phyloP scores from a whole-genome alignment of 129 eudicot species.

The Arctium minus region DNA sequence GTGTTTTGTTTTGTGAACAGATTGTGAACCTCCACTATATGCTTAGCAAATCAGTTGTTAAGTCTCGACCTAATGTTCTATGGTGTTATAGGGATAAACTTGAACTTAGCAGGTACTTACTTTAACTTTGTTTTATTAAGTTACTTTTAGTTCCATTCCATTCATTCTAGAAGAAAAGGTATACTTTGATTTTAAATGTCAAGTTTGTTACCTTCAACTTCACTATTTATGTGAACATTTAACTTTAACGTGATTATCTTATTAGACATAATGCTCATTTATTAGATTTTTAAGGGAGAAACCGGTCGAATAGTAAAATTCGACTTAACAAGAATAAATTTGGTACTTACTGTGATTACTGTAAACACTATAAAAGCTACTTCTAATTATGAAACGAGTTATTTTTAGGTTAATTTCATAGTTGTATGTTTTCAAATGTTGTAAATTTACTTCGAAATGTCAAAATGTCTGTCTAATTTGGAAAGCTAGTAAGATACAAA shows the following conservation, averaged over 20 bases:
- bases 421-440: not conserved
- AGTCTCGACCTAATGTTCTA: constrained; percentile 59
- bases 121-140: not conserved
- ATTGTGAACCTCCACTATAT: constrained; percentile 76
- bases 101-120: constrained; percentile 67
- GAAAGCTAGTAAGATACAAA: not conserved
- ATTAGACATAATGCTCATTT: not conserved
- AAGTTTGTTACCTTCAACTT: not conserved
- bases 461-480: not conserved
- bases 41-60: constrained; percentile 56
- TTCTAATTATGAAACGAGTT: not conserved
- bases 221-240: not conserved
- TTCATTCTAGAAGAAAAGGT: not conserved
- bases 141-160: not conserved
- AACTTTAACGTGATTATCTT: not conserved
- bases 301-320: not conserved
- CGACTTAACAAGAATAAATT: not conserved
- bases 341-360: not conserved
- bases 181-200: not conserved
- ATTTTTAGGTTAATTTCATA: not conserved
- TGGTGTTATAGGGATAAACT: constrained; percentile 95
- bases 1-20: constrained; percentile 34
- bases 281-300: not conserved
- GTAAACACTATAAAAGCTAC: not conserved
- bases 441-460: not conserved